phyloP scores from a whole-genome alignment of 73 alveolate genomes.

The Paramecium sonneborni region DNA sequence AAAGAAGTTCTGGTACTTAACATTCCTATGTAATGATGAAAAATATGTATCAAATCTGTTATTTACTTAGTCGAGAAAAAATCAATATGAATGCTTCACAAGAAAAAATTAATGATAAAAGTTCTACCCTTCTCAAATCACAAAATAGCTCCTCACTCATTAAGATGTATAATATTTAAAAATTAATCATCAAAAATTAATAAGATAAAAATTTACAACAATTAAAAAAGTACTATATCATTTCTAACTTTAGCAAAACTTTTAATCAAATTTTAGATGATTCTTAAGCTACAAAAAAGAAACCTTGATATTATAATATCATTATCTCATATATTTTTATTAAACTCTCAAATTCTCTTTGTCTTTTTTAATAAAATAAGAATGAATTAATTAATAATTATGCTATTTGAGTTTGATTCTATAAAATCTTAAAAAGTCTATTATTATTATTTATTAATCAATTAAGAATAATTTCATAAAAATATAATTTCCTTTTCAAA shows the following conservation, averaged over 20 bases:
- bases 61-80: background rate
- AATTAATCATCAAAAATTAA: background rate
- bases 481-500: too few species aligned
- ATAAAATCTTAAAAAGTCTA: too few species aligned
- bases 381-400: slow-evolving; percentile 60
- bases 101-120: background rate
- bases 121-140: background rate
- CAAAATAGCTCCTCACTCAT: background rate
- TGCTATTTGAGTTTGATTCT: too few species aligned
- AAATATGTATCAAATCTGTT: background rate
- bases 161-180: background rate
- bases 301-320: background rate
- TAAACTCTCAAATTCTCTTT: background rate
- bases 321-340: background rate
- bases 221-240: background rate
- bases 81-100: background rate
- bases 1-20: background rate
- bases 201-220: background rate
- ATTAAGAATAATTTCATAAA: too few species aligned
- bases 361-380: background rate
- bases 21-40: background rate
- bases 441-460: too few species aligned
- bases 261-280: background rate
- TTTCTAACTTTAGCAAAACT: background rate
- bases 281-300: background rate